Conservation (phyloP, 1,284 basidiomycete species). For the Phenoliferia sp. region DNA sequence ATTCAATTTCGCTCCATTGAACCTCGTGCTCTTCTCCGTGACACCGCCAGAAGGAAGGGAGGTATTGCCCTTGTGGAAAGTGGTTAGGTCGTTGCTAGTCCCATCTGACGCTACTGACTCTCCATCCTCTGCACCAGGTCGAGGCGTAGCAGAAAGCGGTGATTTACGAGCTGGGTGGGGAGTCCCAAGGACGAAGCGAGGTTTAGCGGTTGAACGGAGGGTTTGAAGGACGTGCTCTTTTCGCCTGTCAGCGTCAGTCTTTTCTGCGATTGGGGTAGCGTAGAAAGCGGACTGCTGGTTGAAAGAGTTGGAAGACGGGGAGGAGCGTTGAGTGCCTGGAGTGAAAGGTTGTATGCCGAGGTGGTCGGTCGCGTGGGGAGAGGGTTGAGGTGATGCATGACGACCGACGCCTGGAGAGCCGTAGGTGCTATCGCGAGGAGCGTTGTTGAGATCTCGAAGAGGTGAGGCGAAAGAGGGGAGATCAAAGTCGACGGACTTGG, state of each 20-base stretch:
- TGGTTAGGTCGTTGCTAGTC: slow-evolving; percentile 76
- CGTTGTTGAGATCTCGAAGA: slow-evolving; percentile 7
- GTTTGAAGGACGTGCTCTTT: slow-evolving; percentile 33
- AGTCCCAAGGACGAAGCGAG: slow-evolving; percentile 12
- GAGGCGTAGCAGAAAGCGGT: background rate
- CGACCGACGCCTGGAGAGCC: slow-evolving; percentile 5
- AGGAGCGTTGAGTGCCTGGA: slow-evolving; percentile 2
- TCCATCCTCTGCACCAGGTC: background rate
- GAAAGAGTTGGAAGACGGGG: slow-evolving; percentile 12
- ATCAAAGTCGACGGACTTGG: background rate
- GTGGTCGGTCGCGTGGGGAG: slow-evolving; percentile 1
- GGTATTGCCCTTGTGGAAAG: slow-evolving; percentile 64
- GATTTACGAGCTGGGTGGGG: slow-evolving; percentile 24
- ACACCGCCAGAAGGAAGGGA: slow-evolving; percentile 62
- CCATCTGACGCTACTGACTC: slow-evolving; percentile 66
- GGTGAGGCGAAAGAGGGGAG: slow-evolving; percentile 9
- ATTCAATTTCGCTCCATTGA: slow-evolving; percentile 75
- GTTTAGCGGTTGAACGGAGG: slow-evolving; percentile 33
- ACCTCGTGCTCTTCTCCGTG: slow-evolving; percentile 58
- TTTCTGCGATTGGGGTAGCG: background rate
- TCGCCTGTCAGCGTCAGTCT: slow-evolving; percentile 18
- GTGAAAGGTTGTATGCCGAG: background rate
- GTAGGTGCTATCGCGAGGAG: background rate
- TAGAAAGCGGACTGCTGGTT: background rate
- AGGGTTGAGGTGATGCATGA: background rate